Evolutionary conservation across 2,329 filamentous ascomycete species (phyloP).

Genomic region (Monilinia polystroma): DNA sequence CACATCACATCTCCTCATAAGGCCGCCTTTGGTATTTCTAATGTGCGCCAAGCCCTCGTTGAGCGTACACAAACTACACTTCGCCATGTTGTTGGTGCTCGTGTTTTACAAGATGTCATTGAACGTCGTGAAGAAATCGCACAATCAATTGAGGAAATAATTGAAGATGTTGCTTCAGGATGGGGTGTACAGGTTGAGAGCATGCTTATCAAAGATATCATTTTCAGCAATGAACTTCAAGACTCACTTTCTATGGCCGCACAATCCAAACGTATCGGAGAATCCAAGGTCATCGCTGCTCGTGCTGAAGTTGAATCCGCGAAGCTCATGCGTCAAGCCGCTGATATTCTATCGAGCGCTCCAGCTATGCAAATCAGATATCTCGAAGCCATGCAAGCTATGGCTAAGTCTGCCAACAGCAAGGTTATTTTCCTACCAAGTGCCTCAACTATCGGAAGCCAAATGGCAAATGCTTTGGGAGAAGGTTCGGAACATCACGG

Average conservation of each 20-base stretch:
- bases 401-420: conserved; percentile 89
- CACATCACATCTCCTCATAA: conserved; percentile 95
- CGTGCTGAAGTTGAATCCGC: conserved; percentile 95
- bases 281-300: conserved; percentile 96
- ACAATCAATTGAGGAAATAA: conserved; percentile 92
- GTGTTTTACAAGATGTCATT: conserved; percentile 95
- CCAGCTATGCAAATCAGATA: conserved; percentile 99
- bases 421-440: conserved; percentile 84
- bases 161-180: conserved; percentile 87
- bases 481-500: conserved; percentile 54
- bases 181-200: conserved; percentile 97
- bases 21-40: conserved; percentile 92
- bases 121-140: conserved; percentile 97
- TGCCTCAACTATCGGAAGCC: conserved; percentile 57
- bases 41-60: conserved; percentile 92
- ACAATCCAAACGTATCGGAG: conserved; percentile 96
- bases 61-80: conserved; percentile 98
- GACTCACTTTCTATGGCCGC: conserved; percentile 97
- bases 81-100: conserved; percentile 92
- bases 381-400: conserved; percentile 96
- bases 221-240: conserved; percentile 93
- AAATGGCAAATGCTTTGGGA: conserved; percentile 51
- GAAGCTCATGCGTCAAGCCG: conserved; percentile 89
- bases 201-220: conserved; percentile 99
- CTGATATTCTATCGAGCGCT: conserved; percentile 86